Conservation (phyloP, 75 land plant species). For the Cryptomeria japonica region DNA sequence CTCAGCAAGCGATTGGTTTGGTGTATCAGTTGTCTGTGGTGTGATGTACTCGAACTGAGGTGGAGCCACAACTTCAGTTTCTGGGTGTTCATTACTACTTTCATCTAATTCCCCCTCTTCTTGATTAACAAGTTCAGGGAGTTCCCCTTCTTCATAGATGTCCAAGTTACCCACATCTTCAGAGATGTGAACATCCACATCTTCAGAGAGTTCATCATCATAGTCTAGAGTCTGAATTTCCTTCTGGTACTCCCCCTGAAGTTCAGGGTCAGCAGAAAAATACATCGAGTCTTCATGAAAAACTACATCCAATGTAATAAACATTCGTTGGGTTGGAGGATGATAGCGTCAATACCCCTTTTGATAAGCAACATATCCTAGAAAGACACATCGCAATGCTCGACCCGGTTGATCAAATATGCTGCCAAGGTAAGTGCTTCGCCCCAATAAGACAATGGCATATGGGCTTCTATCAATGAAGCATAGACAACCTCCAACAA, state of each 20-base stretch:
- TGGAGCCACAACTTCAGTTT: too few species aligned
- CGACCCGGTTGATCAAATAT: constrained; percentile 23
- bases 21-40: background rate
- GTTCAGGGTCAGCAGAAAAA: background rate
- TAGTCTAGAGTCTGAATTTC: background rate
- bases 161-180: background rate
- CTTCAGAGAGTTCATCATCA: too few species aligned
- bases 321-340: background rate
- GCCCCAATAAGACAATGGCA: constrained; percentile 21
- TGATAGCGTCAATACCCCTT: background rate
- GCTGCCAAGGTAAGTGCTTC: constrained; percentile 11
- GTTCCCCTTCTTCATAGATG: constrained; percentile 11
- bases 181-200: too few species aligned
- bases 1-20: background rate
- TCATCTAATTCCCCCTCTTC: too few species aligned
- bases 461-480: constrained; percentile 3
- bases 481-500: constrained; percentile 19
- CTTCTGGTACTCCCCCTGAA: constrained; percentile 21
- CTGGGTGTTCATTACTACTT: too few species aligned
- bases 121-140: too few species aligned
- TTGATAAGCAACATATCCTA: constrained; percentile 19
- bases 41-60: too few species aligned
- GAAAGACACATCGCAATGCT: constrained; percentile 16
- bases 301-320: constrained; percentile 10
- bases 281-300: background rate